Evolutionary conservation across 257 asterid species (phyloP), one percentile per base, ranked within the genome.

Genomic region (Thymus mandschuricus): DNA sequence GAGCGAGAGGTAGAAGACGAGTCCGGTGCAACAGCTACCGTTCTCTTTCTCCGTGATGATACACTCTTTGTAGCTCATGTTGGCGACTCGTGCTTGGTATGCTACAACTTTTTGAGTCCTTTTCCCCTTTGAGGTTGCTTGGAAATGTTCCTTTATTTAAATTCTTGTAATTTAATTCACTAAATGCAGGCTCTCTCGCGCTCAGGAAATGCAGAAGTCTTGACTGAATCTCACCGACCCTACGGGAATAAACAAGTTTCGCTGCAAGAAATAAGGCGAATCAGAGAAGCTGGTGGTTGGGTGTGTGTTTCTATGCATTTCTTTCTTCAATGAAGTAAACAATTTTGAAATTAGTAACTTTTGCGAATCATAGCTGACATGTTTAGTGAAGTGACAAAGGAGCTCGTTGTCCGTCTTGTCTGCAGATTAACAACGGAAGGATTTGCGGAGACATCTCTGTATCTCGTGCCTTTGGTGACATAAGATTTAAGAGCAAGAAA

Each of bases 381-480:
- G 61, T 33, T 33, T 29, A 0, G 49, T 44, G 12, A 44, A 44
- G 49, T 34, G 12, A 70, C 1, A 15, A n/a, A 71, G 60, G 41
- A 28, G 71, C n/a, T 71, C 58, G 60, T 60, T 63, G 57, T 61
- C 64, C 68, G 51, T 30, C 3, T 4, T 70, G 11, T 76, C 54
- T 75, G 70, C 83, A 93, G 98, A 91, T 95, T 73, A 77, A 55
- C 46, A 80, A 92, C 75, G 98, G 99, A 75, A 86, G 99, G 81
- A 89, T 95, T 40, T 92, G 99, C 66, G 97, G 97, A 55, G 98
- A 95, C 72, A 88, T 95, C 27, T 82, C 99, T 41, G 97, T 95
- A 28, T 92, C 99, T 48, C 99, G 97, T 77, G 88, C 99, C 66
- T 92, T 95, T 79, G 99, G 99, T n/a, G 99, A 95, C 79, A 77